Percentiles rank a stretch among this genome's conserved stretches.
Conservation (phyloP, 2,329 filamentous ascomycete genomes). For the Microcyclospora pomicola region DNA sequence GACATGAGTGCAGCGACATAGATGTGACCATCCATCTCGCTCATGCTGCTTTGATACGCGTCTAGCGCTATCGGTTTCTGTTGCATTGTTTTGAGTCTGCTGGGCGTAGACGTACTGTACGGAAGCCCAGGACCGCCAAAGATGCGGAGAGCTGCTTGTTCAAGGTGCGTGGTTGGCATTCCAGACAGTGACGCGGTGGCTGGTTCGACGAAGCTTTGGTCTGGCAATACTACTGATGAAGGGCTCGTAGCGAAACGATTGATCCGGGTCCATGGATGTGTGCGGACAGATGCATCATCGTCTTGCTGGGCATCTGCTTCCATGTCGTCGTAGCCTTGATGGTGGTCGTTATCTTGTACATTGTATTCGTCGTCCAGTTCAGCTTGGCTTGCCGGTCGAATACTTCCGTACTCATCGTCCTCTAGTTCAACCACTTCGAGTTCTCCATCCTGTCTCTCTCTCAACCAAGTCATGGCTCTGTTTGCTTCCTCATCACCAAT, state of each 20-base stretch:
- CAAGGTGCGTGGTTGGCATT: constrained; percentile 57
- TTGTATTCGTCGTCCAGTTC: not conserved
- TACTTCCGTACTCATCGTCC: constrained; percentile 33
- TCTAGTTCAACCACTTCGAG: constrained; percentile 50
- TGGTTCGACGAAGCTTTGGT: constrained; percentile 53
- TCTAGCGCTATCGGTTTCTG: constrained; percentile 54
- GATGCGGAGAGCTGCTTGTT: constrained; percentile 52
- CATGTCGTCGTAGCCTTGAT: constrained; percentile 16
- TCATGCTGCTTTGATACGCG: constrained; percentile 52
- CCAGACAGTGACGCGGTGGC: constrained; percentile 52
- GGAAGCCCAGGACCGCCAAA: constrained; percentile 71
- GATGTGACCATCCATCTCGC: constrained; percentile 59
- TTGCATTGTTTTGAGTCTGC: constrained; percentile 38
- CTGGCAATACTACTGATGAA: constrained; percentile 61
- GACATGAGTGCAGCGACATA: constrained; percentile 59
- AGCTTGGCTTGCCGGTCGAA: constrained; percentile 33
- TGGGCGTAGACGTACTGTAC: constrained; percentile 58
- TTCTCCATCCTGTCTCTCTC: constrained; percentile 41
- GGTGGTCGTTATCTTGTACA: constrained; percentile 46
- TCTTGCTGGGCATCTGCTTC: constrained; percentile 16
- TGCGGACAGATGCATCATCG: constrained; percentile 33
- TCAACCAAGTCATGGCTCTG: constrained; percentile 39
- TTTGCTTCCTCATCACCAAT: constrained; percentile 32
- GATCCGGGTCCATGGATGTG: constrained; percentile 59
- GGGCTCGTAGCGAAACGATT: constrained; percentile 65